These are phyloP conservation scores for Amaranthus tricolor DNA, from an alignment of 179 eudicot species.

Conservation along the genomic window DNA sequence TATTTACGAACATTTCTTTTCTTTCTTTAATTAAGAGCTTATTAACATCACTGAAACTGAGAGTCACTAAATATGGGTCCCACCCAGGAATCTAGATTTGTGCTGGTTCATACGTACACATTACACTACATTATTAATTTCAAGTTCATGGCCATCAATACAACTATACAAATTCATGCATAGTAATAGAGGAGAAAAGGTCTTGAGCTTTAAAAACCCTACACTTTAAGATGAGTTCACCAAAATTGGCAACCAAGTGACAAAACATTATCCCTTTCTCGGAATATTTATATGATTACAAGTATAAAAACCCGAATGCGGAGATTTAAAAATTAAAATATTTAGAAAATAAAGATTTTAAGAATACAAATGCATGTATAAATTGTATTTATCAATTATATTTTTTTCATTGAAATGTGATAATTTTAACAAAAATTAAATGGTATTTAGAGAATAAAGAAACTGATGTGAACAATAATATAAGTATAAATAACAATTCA, in stretches of 20 bases:
- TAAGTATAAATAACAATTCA: too few relatives aligned
- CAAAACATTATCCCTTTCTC: background rate
- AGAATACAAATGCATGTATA: too few relatives aligned
- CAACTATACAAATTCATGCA: background rate
- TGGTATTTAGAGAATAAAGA: too few relatives aligned
- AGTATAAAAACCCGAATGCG: too few relatives aligned
- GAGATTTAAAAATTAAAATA: too few relatives aligned
- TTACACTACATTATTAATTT: background rate
- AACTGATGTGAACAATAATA: too few relatives aligned
- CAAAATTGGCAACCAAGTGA: constrained; percentile 7
- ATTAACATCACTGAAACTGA: background rate
- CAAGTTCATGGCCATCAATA: background rate
- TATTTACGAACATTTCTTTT: background rate
- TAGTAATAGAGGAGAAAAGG: constrained; percentile 10
- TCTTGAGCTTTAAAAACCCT: constrained; percentile 23
- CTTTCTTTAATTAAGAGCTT: background rate
- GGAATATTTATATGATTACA: too few relatives aligned
- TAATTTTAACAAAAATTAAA: too few relatives aligned
- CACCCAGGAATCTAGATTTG: background rate
- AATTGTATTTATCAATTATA: too few relatives aligned
- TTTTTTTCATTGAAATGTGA: too few relatives aligned
- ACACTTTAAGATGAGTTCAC: constrained; percentile 18
- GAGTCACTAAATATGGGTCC: constrained; percentile 6
- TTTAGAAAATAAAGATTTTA: too few relatives aligned
- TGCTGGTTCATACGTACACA: constrained; percentile 11